Evolutionary conservation across 768 basidiomycete genomes (phyloP), one percentile per base, ranked within the genome.

Genomic region (Boletus rufocinnamomeus): DNA sequence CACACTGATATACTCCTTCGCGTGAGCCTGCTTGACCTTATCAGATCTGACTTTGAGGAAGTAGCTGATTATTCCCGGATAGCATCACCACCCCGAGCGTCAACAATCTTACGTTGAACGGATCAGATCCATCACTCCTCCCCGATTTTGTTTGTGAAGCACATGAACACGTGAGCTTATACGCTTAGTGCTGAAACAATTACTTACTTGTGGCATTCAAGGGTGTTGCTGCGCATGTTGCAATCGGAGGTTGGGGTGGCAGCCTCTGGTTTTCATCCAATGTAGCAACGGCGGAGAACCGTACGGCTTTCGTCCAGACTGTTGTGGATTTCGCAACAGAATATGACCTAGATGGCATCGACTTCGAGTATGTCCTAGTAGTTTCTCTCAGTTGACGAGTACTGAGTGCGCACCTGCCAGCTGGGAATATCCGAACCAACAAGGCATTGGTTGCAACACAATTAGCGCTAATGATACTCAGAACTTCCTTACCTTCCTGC

Each of bases 391-490:
- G 21, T 46, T 10, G 40, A 25, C 30, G 19, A 43, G 2, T 1
- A 30, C 21, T 67, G 8, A 71, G 3, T n/a, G 1, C 16, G n/a
- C 16, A 23, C 77, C 58, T 54, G 14, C 41, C 52, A 93, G 91
- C 66, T 95, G 93, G 93, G 94, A 96, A 73, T 94, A 89, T 68
- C 93, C 94, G 1, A 82, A 79, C 54, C 63, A 73, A 6, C 74
- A 78, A 51, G 92, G 93, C 34, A 78, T 88, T 2, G 84, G 83
- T 2, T 90, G 90, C 63, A 97, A 96, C 70, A 70, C 70, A 0
- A 78, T 87, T 58, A 72, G 70, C 25, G 10, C 54, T 1, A 60
- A 79, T 53, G 95, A 98, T 69, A 83, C 86, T 0, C 75, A 81
- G 35, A 95, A 97, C 72, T 91, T 89, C 73, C 81, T 95, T 38